Base-by-base conservation (phyloP, 768 basidiomycete species). In the Tephrocybe sp. region DNA sequence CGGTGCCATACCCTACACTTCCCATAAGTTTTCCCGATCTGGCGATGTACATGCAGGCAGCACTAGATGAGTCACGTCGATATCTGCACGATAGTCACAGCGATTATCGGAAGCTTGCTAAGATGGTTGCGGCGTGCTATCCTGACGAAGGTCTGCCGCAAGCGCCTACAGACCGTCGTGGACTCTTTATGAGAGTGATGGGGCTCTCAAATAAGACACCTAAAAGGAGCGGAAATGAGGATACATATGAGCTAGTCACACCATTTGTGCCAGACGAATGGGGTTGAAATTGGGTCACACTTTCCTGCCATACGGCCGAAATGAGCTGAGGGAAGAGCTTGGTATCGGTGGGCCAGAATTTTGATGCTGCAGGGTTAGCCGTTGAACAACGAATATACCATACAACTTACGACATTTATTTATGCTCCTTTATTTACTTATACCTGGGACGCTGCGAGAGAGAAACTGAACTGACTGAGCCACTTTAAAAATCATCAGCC, bases 201-300 rank as follows among this genome's bases (percentile, higher is more conserved):
- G 82, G 68, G 58, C 75, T 71, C 53, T 71, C 66, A 46, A 70
- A 63, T 48, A 79, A 70, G 57, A 64, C 68, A 20, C 68, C 66
- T 17, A 78, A 68, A 60, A 76, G 72, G 59, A 74, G 78, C 42
- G 75, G 77, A 39, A 92, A 92, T 61, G 87, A 88, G 57, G 88
- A 91, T 52, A 86, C 83, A 8, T 92, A 85, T 54, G 86, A 89
- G 36, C 75, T 90, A 10, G 87, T 92, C 49, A 92, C 89, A 13
- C 89, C 89, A 1, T 92, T 92, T 66, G 79, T 89, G 14, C 69
- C 85, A 14, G 85, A 89, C 51, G 86, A 89, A 56, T 87, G 80
- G 80, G 84, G 85, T 49, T 84, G 62, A 67, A 33, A 7, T 22
- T 19, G 19, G 7, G 26, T 26, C 7, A 26, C 4, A 3, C 11